These are phyloP conservation scores for Saturnispora ahearnii DNA, from an alignment of 805 yeast genomes.

Conservation along the genomic window DNA sequence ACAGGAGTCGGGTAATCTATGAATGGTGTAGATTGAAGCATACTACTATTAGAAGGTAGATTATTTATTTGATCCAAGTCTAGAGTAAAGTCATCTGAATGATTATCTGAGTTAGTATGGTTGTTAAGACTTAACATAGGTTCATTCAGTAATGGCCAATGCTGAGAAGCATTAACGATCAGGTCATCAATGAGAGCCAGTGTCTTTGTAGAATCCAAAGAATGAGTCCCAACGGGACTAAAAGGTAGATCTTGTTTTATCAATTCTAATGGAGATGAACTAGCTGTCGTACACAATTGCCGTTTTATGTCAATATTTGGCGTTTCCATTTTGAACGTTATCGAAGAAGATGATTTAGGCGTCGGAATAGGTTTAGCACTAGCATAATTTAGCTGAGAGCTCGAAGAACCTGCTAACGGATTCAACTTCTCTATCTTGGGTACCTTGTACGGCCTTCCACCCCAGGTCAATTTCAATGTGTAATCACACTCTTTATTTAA, in stretches of 20 bases:
- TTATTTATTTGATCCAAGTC: slow-evolving; percentile 12
- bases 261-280: neutral
- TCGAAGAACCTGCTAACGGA: slow-evolving; percentile 14
- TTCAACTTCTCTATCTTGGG: slow-evolving; percentile 29
- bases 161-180: slow-evolving; percentile 11
- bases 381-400: neutral
- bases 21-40: slow-evolving; percentile 13
- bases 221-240: neutral
- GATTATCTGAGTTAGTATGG: neutral
- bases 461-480: slow-evolving; percentile 58
- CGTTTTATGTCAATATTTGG: slow-evolving; percentile 3
- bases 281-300: neutral
- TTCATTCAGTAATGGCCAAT: slow-evolving; percentile 1
- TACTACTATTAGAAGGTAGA: neutral
- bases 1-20: slow-evolving; percentile 6
- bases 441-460: slow-evolving; percentile 56
- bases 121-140: neutral
- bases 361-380: neutral
- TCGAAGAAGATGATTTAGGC: neutral
- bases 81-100: slow-evolving; percentile 11
- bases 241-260: neutral
- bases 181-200: slow-evolving; percentile 14
- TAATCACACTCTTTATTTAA: slow-evolving; percentile 49
- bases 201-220: neutral
- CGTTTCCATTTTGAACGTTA: slow-evolving; percentile 13